These are phyloP conservation scores for Brassica hybrid DNA, from an alignment of 441 rosid genomes.

Conservation along the genomic window DNA sequence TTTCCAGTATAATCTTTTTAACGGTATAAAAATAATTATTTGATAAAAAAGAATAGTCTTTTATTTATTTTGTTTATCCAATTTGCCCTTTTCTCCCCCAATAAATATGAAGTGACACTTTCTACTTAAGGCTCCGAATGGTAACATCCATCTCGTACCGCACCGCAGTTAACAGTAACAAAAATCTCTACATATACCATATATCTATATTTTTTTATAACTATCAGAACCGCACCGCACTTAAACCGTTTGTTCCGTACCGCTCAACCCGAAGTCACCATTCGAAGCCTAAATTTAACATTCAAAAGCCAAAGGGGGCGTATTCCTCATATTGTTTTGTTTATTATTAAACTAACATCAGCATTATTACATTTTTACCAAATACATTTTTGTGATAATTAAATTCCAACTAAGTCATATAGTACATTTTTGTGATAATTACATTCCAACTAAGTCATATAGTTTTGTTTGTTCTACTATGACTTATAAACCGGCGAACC, in stretches of 20 bases:
- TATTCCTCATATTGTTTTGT: slow-evolving; percentile 1
- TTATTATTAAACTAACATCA: background rate
- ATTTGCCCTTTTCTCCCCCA: background rate
- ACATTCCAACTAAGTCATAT: background rate
- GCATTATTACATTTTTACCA: background rate
- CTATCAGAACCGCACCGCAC: too few relatives aligned
- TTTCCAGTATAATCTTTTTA: background rate
- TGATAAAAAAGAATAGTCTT: background rate
- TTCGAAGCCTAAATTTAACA: background rate
- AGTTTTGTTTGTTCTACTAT: background rate
- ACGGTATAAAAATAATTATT: background rate
- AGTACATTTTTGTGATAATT: background rate
- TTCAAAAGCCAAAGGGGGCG: background rate
- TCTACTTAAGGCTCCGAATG: background rate
- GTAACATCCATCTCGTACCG: too few relatives aligned
- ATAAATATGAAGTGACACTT: background rate
- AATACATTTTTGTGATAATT: background rate
- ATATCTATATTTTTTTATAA: too few relatives aligned
- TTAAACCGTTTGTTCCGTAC: too few relatives aligned
- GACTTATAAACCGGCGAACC: background rate
- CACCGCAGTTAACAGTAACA: too few relatives aligned
- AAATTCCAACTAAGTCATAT: background rate
- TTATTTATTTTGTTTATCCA: background rate
- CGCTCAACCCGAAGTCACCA: too few relatives aligned
- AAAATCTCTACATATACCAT: too few relatives aligned